Base-by-base conservation (phyloP, 345 rosid genomes). In the Salix brachista region DNA sequence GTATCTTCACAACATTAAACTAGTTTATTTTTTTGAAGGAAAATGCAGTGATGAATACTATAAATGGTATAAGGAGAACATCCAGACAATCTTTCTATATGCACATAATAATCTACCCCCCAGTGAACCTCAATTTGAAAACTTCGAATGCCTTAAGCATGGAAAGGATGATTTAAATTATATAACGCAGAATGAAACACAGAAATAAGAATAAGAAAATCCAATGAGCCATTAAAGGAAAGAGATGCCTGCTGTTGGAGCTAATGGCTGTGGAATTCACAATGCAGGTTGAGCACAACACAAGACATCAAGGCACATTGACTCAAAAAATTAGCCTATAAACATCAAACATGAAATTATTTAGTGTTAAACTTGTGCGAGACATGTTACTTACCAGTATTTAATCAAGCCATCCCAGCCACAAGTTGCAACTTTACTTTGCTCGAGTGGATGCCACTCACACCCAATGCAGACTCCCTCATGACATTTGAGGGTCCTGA, bases 351-450 rank as follows among this genome's bases (percentile, higher is more conserved):
- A 65, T 28, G n/a, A 61, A 21, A 25, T 11, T 25, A 65, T 66
- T 11, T 28, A 19, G 65, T 50, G 6, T 18, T 23, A 67, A 30
- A 39, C 56, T 11, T 16, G 37, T 44, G 62, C 26, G 58, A 17
- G 76, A 71, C 54, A 83, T 44, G 78, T 69, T 52, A 80, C 96
- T 79, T 73, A 96, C 98, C 97, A 96, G 86, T 96, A 96, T 87
- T 96, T 93, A 72, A 96, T 96, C 83, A 93, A 84, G 83, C 99
- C 99, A 73, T 96, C 99, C 99, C 99, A 96, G 75, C 99, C 92
- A 86, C 99, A 96, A 25, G 99, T 96, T 41, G 98, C 99, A 6
- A 93, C 99, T 87, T 92, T 96, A 80, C 99, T 96, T 80, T 91
- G 98, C 80, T 96, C 99, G 79, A 96, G 65, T 5, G 98, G 99